phyloP scores from a whole-genome alignment of 1,284 basidiomycete genomes.

The Pseudozyma hubeiensis region DNA sequence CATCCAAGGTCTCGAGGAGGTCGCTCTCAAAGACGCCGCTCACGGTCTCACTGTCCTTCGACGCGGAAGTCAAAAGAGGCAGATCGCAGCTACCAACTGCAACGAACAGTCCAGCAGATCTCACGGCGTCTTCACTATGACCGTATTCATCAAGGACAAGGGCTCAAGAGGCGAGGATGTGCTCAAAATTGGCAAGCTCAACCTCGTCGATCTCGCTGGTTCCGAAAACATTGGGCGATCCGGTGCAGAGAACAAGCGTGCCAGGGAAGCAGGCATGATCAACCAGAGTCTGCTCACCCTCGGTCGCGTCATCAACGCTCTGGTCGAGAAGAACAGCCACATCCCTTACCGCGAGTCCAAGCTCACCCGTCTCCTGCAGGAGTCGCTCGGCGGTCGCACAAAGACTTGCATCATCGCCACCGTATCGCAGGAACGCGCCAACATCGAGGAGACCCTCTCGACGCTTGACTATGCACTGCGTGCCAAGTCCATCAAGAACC shows the following conservation, averaged over 20 bases:
- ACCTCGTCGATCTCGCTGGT: constrained; percentile 95
- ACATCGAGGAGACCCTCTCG: constrained; percentile 96
- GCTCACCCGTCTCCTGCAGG: constrained; percentile 95
- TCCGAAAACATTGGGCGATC: constrained; percentile 97
- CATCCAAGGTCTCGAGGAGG: constrained; percentile 94
- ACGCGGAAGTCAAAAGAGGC: constrained; percentile 88
- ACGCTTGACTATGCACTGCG: constrained; percentile 97
- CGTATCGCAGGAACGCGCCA: constrained; percentile 70
- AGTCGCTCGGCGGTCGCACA: constrained; percentile 96
- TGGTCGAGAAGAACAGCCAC: constrained; percentile 88
- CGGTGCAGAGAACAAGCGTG: constrained; percentile 93
- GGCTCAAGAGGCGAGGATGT: constrained; percentile 82
- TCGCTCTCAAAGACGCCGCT: constrained; percentile 82
- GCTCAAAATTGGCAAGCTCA: constrained; percentile 91
- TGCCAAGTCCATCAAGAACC: constrained; percentile 95
- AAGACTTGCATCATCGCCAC: constrained; percentile 99
- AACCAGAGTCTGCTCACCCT: constrained; percentile 96
- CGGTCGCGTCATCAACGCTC: constrained; percentile 94
- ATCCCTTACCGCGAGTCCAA: constrained; percentile 89
- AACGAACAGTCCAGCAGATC: constrained; percentile 97
- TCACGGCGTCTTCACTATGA: constrained; percentile 97
- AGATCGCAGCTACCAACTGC: constrained; percentile 96
- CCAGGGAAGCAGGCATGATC: constrained; percentile 98
- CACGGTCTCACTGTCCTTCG: constrained; percentile 87
- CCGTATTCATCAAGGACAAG: constrained; percentile 89